phyloP scores from a whole-genome alignment of 352 stramenopile genomes.

The Elongisporangium senticosum region DNA sequence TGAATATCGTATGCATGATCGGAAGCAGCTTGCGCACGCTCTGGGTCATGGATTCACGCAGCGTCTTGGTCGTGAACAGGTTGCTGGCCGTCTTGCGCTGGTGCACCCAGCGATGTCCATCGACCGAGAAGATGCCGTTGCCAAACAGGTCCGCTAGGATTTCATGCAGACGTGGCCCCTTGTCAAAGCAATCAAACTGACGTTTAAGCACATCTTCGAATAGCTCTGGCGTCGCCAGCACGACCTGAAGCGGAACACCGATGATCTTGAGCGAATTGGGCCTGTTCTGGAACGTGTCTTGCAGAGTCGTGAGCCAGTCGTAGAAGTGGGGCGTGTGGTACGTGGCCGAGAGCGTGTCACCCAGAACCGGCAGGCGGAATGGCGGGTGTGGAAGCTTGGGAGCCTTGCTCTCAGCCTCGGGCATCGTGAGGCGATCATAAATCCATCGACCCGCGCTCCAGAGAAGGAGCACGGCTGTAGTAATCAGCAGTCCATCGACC shows the following conservation, averaged over 20 bases:
- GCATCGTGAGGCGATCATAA: too few species aligned
- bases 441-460: too few species aligned
- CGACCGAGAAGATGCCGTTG: conserved; percentile 48
- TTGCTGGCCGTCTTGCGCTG: conserved; percentile 31
- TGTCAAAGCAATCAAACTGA: conserved; percentile 49
- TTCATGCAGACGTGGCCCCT: conserved; percentile 37
- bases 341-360: conserved; percentile 25
- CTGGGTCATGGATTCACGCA: conserved; percentile 22
- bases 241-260: conserved; percentile 26
- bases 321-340: conserved; percentile 26
- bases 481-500: too few species aligned
- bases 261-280: conserved; percentile 32
- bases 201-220: conserved; percentile 53
- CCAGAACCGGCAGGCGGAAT: conserved; percentile 32
- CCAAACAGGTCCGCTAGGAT: conserved; percentile 62
- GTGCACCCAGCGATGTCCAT: conserved; percentile 29
- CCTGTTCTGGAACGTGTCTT: conserved; percentile 22
- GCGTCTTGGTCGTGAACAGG: conserved; percentile 24
- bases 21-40: conserved; percentile 12
- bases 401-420: neutral
- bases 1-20: neutral
- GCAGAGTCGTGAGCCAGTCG: conserved; percentile 44
- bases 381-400: conserved; percentile 17
- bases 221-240: conserved; percentile 36
- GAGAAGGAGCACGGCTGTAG: too few species aligned